phyloP scores from a whole-genome alignment of 2,329 filamentous ascomycete genomes.

The Dryadomyces sulphureus region DNA sequence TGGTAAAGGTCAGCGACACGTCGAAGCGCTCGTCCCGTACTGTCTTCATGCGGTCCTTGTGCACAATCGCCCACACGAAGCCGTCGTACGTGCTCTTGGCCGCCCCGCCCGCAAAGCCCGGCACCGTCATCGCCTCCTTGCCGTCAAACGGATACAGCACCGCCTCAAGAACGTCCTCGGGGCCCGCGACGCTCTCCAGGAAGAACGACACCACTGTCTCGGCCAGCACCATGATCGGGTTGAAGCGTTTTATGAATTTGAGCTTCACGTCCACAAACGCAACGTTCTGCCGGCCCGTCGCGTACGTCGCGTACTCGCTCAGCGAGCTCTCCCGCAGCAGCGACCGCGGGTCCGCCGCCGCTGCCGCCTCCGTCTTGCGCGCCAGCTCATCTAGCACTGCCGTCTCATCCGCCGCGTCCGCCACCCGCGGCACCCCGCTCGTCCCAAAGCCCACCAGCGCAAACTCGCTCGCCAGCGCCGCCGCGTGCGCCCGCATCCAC shows the following conservation, averaged over 20 bases:
- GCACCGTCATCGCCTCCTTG: constrained; percentile 67
- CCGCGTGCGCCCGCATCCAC: constrained; percentile 66
- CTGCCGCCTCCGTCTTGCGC: constrained; percentile 17
- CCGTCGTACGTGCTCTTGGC: constrained; percentile 63
- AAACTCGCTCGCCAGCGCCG: constrained; percentile 65
- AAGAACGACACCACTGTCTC: constrained; percentile 63
- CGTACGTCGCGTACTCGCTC: constrained; percentile 77
- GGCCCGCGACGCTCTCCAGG: constrained; percentile 57
- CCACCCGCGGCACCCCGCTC: constrained; percentile 26
- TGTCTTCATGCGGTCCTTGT: constrained; percentile 86
- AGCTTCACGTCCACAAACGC: constrained; percentile 82
- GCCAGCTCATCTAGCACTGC: constrained; percentile 46
- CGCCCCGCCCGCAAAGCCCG: constrained; percentile 22
- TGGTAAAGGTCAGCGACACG: constrained; percentile 79
- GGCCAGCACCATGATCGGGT: constrained; percentile 47
- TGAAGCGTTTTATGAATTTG: constrained; percentile 72
- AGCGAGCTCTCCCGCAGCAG: constrained; percentile 75
- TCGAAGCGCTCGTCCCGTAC: constrained; percentile 91
- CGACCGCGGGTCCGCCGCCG: constrained; percentile 28
- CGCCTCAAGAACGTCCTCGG: constrained; percentile 61
- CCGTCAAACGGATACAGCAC: constrained; percentile 83
- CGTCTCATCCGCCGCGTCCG: constrained; percentile 36
- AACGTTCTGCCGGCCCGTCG: constrained; percentile 80
- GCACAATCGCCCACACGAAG: constrained; percentile 89
- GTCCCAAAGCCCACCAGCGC: constrained; percentile 74